phyloP scores from a whole-genome alignment of 2,329 filamentous ascomycete genomes.

The Botrytis fragariae region DNA sequence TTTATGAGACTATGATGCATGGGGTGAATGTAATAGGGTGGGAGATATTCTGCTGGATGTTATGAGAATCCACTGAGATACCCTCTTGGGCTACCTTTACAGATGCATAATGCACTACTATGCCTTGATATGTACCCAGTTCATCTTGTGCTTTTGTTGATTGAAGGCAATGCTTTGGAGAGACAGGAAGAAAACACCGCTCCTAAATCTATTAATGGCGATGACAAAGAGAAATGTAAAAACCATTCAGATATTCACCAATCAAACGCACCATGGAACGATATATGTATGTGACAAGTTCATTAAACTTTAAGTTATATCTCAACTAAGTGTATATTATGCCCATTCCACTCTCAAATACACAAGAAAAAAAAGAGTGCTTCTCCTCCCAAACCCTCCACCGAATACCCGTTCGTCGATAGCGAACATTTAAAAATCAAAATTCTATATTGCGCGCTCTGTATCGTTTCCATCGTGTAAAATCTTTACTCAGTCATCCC shows the following conservation, averaged over 20 bases:
- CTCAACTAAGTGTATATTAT: slow-evolving; percentile 13
- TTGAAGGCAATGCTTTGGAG: not conserved
- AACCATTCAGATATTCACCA: not conserved
- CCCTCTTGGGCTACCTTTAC: not conserved
- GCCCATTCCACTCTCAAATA: slow-evolving; percentile 8
- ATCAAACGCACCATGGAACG: not conserved
- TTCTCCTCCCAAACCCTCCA: not conserved
- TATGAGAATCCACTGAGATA: not conserved
- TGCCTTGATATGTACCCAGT: not conserved
- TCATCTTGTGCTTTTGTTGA: not conserved
- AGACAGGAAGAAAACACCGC: not conserved
- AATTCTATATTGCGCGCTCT: slow-evolving; percentile 11
- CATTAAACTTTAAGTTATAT: slow-evolving; percentile 16
- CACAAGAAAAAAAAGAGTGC: not conserved
- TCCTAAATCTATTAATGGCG: not conserved
- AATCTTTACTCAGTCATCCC: slow-evolving; percentile 10
- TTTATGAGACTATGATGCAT: slow-evolving; percentile 1
- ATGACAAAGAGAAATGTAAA: not conserved
- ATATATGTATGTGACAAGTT: slow-evolving; percentile 1
- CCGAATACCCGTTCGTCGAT: slow-evolving; percentile 1
- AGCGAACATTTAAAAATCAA: slow-evolving; percentile 10
- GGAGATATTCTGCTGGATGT: not conserved
- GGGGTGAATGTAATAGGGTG: not conserved
- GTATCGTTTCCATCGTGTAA: slow-evolving; percentile 15
- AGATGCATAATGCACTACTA: not conserved